Percentiles rank a stretch among this genome's conserved stretches.
Evolutionary conservation across 805 yeast genomes (phyloP).

Genomic region (Candida loeiensis): DNA sequence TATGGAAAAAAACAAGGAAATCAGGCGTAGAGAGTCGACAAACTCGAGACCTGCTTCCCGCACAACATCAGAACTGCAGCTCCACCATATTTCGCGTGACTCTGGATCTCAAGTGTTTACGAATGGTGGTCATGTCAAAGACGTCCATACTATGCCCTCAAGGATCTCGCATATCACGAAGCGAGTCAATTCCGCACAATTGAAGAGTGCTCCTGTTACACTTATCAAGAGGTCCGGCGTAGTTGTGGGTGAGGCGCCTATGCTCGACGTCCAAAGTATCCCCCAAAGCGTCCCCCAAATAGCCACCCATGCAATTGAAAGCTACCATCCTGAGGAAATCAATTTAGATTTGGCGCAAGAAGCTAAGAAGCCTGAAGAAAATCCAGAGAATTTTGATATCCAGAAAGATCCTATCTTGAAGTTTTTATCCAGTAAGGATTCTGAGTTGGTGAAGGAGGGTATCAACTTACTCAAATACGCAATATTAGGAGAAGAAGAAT

Average conservation of each 20-base stretch:
- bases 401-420: constrained; percentile 34
- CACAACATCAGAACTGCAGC: constrained; percentile 6
- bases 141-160: no score
- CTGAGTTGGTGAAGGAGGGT: constrained; percentile 32
- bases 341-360: no score
- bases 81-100: neutral
- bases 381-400: constrained; percentile 15
- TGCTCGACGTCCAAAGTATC: no score
- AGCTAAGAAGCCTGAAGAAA: neutral
- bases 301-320: no score
- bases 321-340: no score
- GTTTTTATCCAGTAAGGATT: constrained; percentile 31
- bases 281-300: no score
- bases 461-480: constrained; percentile 36
- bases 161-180: no score
- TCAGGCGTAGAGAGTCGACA: constrained; percentile 20
- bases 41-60: constrained; percentile 23
- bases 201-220: no score
- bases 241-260: no score
- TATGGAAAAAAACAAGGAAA: constrained; percentile 40
- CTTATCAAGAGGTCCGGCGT: no score
- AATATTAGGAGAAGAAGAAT: constrained; percentile 32
- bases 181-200: no score
- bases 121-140: neutral
- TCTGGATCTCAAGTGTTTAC: neutral